These are phyloP conservation scores for Diaporthe eres DNA, from an alignment of 2,329 filamentous ascomycete genomes.

Conservation along the genomic window DNA sequence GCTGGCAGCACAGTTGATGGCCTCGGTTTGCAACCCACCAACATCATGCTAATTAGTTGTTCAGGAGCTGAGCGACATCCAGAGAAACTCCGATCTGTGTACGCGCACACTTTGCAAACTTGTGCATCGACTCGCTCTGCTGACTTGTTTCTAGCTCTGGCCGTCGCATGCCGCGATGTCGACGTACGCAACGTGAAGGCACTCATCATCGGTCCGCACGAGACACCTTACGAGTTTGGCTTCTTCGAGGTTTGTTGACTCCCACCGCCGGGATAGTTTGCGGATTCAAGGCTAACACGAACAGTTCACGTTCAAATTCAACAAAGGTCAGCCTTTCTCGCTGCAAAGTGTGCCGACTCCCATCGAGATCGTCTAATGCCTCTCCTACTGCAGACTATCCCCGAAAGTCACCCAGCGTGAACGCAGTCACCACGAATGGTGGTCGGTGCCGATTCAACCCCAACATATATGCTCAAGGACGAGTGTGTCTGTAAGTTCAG, in stretches of 20 bases:
- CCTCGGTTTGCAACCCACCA: slow-evolving; percentile 26
- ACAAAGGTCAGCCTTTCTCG: slow-evolving; percentile 69
- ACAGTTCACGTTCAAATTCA: slow-evolving; percentile 83
- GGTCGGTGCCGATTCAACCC: slow-evolving; percentile 94
- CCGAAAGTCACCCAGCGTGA: slow-evolving; percentile 72
- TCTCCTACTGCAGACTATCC: slow-evolving; percentile 80
- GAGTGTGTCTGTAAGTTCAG: slow-evolving; percentile 87
- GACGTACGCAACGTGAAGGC: slow-evolving; percentile 92
- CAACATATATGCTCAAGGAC: slow-evolving; percentile 93
- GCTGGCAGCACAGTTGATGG: slow-evolving; percentile 26
- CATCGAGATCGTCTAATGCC: slow-evolving; percentile 20
- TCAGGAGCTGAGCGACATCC: slow-evolving; percentile 89
- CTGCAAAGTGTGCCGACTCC: background rate
- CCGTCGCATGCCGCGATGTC: slow-evolving; percentile 87
- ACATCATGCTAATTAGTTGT: slow-evolving; percentile 30
- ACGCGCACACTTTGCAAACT: slow-evolving; percentile 51
- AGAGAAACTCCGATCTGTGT: slow-evolving; percentile 88
- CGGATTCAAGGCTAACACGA: slow-evolving; percentile 47
- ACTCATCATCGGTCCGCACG: slow-evolving; percentile 91
- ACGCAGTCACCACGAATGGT: slow-evolving; percentile 87
- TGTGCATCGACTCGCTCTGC: slow-evolving; percentile 41
- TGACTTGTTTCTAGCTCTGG: slow-evolving; percentile 72
- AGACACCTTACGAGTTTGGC: slow-evolving; percentile 96
- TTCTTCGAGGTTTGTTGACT: slow-evolving; percentile 84
- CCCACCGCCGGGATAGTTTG: background rate